phyloP scores from a whole-genome alignment of 1,139 yeast species.

The Candida tetrigidarum region DNA sequence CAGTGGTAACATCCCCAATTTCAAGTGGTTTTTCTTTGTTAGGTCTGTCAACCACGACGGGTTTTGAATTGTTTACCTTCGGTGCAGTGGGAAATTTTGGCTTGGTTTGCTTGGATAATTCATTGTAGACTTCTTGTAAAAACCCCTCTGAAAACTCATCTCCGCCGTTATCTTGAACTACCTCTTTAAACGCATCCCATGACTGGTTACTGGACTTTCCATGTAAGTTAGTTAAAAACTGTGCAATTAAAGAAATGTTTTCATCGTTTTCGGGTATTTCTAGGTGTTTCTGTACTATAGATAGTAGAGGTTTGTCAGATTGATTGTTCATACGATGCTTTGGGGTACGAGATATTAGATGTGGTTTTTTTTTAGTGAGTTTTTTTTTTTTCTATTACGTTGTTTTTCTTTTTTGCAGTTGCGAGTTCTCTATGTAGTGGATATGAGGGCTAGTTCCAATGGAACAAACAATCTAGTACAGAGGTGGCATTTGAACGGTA shows the following conservation, averaged over 20 bases:
- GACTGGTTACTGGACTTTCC: conserved; percentile 23
- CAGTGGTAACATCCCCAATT: conserved; percentile 56
- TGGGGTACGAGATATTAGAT: background rate
- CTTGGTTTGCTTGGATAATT: conserved; percentile 20
- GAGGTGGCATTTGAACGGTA: too few relatives aligned
- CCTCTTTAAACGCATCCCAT: conserved; percentile 41
- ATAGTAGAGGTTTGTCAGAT: background rate
- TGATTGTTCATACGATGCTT: background rate
- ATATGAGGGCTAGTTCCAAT: background rate
- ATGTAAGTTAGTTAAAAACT: conserved; percentile 58
- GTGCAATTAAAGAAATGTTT: conserved; percentile 54
- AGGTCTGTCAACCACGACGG: too few relatives aligned
- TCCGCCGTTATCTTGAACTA: conserved; percentile 62
- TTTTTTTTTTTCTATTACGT: background rate
- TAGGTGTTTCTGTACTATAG: conserved; percentile 11
- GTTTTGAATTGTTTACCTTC: too few relatives aligned
- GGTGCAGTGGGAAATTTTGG: too few relatives aligned
- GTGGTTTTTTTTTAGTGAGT: background rate
- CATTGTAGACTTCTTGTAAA: conserved; percentile 37
- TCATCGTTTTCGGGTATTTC: conserved; percentile 23
- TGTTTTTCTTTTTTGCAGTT: background rate
- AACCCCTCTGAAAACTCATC: conserved; percentile 56
- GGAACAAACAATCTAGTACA: background rate
- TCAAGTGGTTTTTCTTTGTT: conserved; percentile 23
- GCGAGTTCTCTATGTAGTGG: too few relatives aligned